These are phyloP conservation scores for Fraxinus paxiana DNA, from an alignment of 305 asterid genomes.

Conservation along the genomic window DNA sequence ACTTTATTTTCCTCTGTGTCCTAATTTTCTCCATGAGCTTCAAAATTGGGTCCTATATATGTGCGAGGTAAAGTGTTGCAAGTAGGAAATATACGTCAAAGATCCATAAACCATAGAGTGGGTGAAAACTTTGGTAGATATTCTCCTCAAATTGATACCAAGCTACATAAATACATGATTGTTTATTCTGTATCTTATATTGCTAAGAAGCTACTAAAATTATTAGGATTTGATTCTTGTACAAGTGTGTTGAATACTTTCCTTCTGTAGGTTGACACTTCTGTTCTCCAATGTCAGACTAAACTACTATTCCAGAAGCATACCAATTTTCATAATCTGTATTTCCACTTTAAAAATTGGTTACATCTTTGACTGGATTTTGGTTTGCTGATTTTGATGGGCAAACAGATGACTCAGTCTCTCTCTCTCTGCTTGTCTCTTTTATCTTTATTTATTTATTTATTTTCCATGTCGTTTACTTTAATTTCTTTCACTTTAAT, in stretches of 20 bases:
- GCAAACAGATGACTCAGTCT: neutral
- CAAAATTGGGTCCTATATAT: conserved; percentile 42
- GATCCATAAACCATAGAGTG: neutral
- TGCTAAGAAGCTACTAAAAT: neutral
- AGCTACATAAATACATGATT: neutral
- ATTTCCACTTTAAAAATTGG: neutral
- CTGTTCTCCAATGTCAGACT: neutral
- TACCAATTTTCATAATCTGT: neutral
- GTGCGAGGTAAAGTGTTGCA: conserved; percentile 30
- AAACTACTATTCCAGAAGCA: neutral
- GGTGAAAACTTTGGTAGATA: neutral
- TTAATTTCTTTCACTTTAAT: neutral
- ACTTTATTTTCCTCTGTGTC: conserved; percentile 46
- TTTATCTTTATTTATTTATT: neutral
- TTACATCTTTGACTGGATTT: neutral
- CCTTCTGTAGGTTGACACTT: neutral
- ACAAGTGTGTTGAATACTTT: neutral
- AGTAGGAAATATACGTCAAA: neutral
- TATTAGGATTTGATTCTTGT: neutral
- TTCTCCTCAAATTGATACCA: neutral
- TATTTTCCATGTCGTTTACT: neutral
- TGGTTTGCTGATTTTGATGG: neutral
- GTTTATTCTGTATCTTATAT: neutral
- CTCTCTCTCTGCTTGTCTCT: neutral
- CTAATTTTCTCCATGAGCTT: conserved; percentile 52